Evolutionary conservation across 495 filamentous ascomycete genomes (phyloP), one percentile per base, ranked within the genome.

Genomic region (Jackrogersella minutella): DNA sequence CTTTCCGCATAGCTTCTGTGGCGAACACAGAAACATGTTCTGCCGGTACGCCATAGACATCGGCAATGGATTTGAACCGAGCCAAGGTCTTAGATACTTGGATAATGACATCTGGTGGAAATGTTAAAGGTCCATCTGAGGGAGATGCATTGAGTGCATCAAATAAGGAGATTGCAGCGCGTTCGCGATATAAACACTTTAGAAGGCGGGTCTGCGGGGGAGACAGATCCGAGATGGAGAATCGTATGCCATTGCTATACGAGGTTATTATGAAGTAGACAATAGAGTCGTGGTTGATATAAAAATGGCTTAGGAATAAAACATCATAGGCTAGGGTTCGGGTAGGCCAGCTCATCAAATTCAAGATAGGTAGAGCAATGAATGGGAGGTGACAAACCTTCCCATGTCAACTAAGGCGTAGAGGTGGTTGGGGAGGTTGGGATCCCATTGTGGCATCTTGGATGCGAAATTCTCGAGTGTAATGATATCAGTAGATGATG

Each of bases 221-320:
- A 1, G 88, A 84, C 28, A 97, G 84, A 56, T 92, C 86, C 7
- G 93, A 90, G 61, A 97, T 92, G 7, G 91, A 94, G 80, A 96
- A 96, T 41, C 93, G 93, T 67, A 97, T 94, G 62, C 93, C 93
- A 84, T 97, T 97, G 80, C 93, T 96, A 37, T 16, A 36, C 28
- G 31, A 53, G n/a, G 49, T 65, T 64, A 63, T 17, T 55, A 56
- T 50, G 39, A 21, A 53, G 17, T 6, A 62, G 31, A 56, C 14
- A 62, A 65, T 17, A 19, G 24, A 56, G 0, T 16, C 1, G n/a
- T 7, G 16, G 5, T 44, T 16, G 28, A 56, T 13, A 46, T 5
- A 6, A n/a, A 11, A 43, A 30, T 30, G 34, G n/a, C n/a, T n/a
- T n/a, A n/a, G 21, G 33, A 43, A 34, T 37, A 14, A 52, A 36